phyloP scores from a whole-genome alignment of 2,329 filamentous ascomycete genomes.

The Epichloe elymi region DNA sequence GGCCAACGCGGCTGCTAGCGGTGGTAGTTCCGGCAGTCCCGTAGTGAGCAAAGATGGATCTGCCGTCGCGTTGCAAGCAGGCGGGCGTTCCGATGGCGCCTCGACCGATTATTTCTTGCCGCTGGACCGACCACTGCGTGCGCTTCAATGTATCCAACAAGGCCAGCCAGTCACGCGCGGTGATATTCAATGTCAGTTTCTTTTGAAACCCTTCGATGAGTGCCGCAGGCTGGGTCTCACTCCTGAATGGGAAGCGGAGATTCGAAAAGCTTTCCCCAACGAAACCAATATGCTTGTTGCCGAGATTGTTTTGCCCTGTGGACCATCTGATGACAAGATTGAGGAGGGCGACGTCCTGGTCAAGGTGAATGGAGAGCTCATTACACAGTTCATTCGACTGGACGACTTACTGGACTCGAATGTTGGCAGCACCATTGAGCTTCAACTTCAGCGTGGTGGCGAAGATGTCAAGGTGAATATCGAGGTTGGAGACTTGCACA shows the following conservation, averaged over 20 bases:
- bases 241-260: conserved; percentile 72
- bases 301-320: conserved; percentile 85
- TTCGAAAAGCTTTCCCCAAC: conserved; percentile 72
- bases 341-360: conserved; percentile 90
- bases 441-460: conserved; percentile 80
- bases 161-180: conserved; percentile 68
- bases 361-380: conserved; percentile 82
- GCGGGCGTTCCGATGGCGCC: conserved; percentile 83
- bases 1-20: conserved; percentile 90
- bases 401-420: conserved; percentile 86
- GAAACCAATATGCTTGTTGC: conserved; percentile 96
- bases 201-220: conserved; percentile 95
- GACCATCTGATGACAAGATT: conserved; percentile 74
- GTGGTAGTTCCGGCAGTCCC: conserved; percentile 94
- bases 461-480: conserved; percentile 77
- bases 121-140: conserved; percentile 76
- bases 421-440: conserved; percentile 63
- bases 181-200: conserved; percentile 96
- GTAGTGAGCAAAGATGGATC: conserved; percentile 92
- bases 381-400: conserved; percentile 84
- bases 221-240: conserved; percentile 79
- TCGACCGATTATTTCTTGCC: conserved; percentile 97
- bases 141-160: conserved; percentile 71
- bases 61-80: conserved; percentile 86
- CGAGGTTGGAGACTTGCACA: conserved; percentile 76